phyloP scores from a whole-genome alignment of 192 early-diverging fungal species.

The Podila clonocystis region DNA sequence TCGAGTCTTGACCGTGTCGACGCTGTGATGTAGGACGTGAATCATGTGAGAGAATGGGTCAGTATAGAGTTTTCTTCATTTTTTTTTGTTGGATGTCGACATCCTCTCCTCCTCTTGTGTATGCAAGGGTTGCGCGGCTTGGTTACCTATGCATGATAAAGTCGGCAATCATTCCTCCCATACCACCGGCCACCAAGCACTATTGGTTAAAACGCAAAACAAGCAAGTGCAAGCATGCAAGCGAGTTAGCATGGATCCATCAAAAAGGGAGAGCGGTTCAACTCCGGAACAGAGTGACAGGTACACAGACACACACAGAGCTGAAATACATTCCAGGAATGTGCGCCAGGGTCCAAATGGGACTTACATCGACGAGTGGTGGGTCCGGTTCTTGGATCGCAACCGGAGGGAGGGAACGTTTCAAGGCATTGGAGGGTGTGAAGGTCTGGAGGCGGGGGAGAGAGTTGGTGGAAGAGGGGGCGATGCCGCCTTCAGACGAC shows the following conservation, averaged over 20 bases:
- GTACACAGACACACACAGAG: neutral
- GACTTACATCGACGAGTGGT: constrained; percentile 1
- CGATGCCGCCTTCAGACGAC: constrained; percentile 5
- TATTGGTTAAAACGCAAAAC: constrained; percentile 4
- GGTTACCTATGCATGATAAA: constrained; percentile 62
- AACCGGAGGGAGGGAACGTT: neutral
- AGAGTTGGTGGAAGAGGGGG: neutral
- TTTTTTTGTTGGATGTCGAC: too few relatives aligned
- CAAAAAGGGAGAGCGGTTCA: too few relatives aligned
- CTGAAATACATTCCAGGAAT: neutral
- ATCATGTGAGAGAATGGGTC: too few relatives aligned
- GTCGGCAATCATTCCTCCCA: constrained; percentile 59
- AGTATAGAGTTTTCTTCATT: too few relatives aligned
- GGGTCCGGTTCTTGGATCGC: neutral
- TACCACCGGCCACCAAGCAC: constrained; percentile 54
- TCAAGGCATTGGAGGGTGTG: neutral
- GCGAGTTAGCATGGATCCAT: neutral
- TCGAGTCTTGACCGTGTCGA: constrained; percentile 68
- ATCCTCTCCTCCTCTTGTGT: too few relatives aligned
- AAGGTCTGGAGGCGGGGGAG: constrained; percentile 1
- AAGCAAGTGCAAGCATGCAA: neutral
- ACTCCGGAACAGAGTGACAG: too few relatives aligned
- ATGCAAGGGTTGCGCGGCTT: too few relatives aligned
- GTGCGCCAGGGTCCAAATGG: neutral
- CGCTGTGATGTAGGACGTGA: constrained; percentile 12